A percentile compares a stretch with the other conserved stretches of the same genome.
These are phyloP conservation scores for Apostasia shenzhenica DNA, from an alignment of 106 monocot species.

Conservation along the genomic window DNA sequence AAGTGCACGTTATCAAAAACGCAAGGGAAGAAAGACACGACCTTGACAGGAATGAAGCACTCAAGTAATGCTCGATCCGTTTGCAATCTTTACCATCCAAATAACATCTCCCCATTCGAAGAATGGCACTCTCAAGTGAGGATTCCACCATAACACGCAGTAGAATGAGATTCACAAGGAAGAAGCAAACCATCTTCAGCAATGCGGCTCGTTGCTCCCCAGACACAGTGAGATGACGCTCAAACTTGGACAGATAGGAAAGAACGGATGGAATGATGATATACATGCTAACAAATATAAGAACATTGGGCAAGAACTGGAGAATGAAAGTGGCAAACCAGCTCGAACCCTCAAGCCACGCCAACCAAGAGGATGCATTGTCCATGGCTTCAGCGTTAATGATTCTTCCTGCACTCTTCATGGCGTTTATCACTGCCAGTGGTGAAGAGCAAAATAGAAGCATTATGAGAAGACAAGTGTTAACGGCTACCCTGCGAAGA, in stretches of 20 bases:
- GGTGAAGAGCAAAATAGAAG: conserved; percentile 94
- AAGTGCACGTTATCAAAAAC: conserved; percentile 84
- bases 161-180: conserved; percentile 91
- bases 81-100: conserved; percentile 86
- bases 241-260: conserved; percentile 91
- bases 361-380: conserved; percentile 68
- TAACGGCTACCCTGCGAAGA: conserved; percentile 66
- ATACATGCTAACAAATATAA: conserved; percentile 97
- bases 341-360: conserved; percentile 83
- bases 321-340: conserved; percentile 73
- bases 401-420: conserved; percentile 85
- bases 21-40: conserved; percentile 93
- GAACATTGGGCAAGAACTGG: conserved; percentile 92
- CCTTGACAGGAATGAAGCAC: conserved; percentile 76
- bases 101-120: conserved; percentile 88
- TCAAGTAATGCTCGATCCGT: conserved; percentile 85
- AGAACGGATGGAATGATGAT: conserved; percentile 85
- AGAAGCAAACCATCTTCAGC: conserved; percentile 96
- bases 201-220: conserved; percentile 94
- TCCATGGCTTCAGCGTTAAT: conserved; percentile 96
- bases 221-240: conserved; percentile 86
- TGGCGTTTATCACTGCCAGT: conserved; percentile 67
- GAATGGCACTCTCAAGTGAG: conserved; percentile 77
- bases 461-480: conserved; percentile 79
- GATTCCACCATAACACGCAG: conserved; percentile 87